Percentiles rank a stretch among this genome's conserved stretches.
Conservation (phyloP, 176 grass and related monocot species). For the Chloris gayana region DNA sequence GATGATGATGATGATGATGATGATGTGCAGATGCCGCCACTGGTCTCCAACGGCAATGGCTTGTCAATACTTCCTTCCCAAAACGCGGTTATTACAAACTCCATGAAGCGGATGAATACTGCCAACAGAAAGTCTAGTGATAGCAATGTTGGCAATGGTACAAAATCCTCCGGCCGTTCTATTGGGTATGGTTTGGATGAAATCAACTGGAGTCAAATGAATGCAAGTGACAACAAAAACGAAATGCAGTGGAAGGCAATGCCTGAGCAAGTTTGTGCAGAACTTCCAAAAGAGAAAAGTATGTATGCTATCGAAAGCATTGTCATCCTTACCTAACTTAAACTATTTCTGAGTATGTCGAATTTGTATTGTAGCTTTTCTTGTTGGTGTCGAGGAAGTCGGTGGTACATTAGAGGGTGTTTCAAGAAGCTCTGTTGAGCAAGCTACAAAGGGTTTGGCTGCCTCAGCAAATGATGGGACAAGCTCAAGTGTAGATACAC, state of each 20-base stretch:
- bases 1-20: slow-evolving; percentile 24
- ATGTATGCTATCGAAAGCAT: slow-evolving; percentile 47
- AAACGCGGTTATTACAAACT: not conserved
- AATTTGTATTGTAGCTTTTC: slow-evolving; percentile 48
- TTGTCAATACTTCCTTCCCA: slow-evolving; percentile 25
- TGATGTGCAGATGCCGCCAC: slow-evolving; percentile 38
- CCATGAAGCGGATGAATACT: slow-evolving; percentile 28
- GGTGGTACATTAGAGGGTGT: slow-evolving; percentile 22
- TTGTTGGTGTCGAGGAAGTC: slow-evolving; percentile 45
- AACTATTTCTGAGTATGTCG: slow-evolving; percentile 42
- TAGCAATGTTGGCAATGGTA: not conserved
- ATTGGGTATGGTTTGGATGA: slow-evolving; percentile 48
- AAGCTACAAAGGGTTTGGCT: slow-evolving; percentile 28
- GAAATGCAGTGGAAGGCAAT: not conserved
- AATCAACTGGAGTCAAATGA: slow-evolving; percentile 44
- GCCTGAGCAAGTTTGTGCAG: slow-evolving; percentile 37
- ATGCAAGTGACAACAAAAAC: slow-evolving; percentile 14
- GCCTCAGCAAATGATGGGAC: slow-evolving; percentile 30
- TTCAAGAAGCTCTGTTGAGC: slow-evolving; percentile 32
- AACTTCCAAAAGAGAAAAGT: slow-evolving; percentile 61
- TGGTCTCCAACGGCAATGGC: slow-evolving; percentile 2
- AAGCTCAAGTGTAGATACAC: slow-evolving; percentile 14
- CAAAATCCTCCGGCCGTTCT: slow-evolving; percentile 36
- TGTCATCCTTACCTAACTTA: slow-evolving; percentile 38
- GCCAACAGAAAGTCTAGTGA: not conserved